These are phyloP conservation scores for Amanita molliuscula DNA, from an alignment of 768 basidiomycete genomes.

Conservation along the genomic window DNA sequence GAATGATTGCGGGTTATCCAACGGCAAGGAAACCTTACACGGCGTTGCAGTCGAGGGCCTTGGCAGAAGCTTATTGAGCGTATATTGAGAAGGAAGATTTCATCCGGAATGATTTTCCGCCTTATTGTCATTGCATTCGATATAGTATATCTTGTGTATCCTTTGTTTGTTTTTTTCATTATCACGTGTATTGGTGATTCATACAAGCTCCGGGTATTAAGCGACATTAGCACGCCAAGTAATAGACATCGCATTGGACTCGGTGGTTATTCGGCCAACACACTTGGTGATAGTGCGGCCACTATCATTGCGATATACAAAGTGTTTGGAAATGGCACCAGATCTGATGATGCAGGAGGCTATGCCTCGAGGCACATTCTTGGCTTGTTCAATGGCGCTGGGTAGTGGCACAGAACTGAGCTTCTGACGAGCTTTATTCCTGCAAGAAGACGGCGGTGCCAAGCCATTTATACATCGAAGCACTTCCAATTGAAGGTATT, in stretches of 20 bases:
- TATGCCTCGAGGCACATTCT: too few species aligned
- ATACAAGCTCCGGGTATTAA: too few species aligned
- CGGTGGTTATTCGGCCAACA: too few species aligned
- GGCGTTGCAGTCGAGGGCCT: constrained; percentile 52
- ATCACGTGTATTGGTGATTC: neutral
- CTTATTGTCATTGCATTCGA: neutral
- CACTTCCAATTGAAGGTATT: constrained; percentile 34
- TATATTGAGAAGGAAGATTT: neutral
- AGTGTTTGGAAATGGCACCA: too few species aligned
- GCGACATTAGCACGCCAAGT: too few species aligned
- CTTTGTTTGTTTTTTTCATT: neutral
- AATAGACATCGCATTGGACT: too few species aligned
- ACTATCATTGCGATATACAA: too few species aligned
- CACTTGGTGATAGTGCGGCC: too few species aligned
- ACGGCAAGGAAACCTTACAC: constrained; percentile 48
- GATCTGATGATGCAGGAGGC: neutral
- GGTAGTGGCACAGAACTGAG: constrained; percentile 38
- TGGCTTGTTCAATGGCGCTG: constrained; percentile 35
- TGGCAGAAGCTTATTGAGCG: constrained; percentile 39
- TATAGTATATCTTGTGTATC: neutral
- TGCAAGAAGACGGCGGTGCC: constrained; percentile 35
- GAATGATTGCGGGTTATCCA: constrained; percentile 38
- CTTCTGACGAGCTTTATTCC: constrained; percentile 27
- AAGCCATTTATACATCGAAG: constrained; percentile 42
- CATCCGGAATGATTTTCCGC: neutral